Evolutionary conservation across 2,329 filamentous ascomycete genomes (phyloP).

Genomic region (Phialophora verrucosa): DNA sequence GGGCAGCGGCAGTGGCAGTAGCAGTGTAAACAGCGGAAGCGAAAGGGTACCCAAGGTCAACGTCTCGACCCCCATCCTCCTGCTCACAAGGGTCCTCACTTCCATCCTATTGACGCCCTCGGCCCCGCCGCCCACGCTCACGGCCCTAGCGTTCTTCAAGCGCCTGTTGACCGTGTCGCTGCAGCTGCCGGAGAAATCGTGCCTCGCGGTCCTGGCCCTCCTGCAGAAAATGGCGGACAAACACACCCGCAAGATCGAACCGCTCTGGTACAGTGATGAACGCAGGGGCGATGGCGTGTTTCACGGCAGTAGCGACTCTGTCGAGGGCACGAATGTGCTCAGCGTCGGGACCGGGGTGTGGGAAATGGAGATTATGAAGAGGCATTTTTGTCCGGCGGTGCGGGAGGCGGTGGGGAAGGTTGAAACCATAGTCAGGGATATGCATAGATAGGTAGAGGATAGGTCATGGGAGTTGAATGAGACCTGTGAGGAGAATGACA

Average conservation of each 20-base stretch:
- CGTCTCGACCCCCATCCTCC: slow-evolving; percentile 89
- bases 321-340: slow-evolving; percentile 89
- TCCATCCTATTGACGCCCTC: slow-evolving; percentile 76
- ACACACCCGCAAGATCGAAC: slow-evolving; percentile 79
- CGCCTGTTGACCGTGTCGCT: slow-evolving; percentile 81
- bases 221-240: slow-evolving; percentile 78
- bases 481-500: not conserved
- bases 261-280: slow-evolving; percentile 95
- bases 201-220: slow-evolving; percentile 77
- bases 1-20: not conserved
- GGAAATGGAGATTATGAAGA: slow-evolving; percentile 86
- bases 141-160: slow-evolving; percentile 91
- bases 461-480: not conserved
- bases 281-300: slow-evolving; percentile 88
- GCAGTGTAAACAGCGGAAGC: not conserved
- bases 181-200: slow-evolving; percentile 89
- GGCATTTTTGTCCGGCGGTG: slow-evolving; percentile 86
- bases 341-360: slow-evolving; percentile 75
- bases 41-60: slow-evolving; percentile 74
- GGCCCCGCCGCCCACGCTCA: slow-evolving; percentile 73
- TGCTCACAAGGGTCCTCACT: slow-evolving; percentile 84
- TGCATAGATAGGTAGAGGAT: slow-evolving; percentile 28
- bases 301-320: slow-evolving; percentile 71
- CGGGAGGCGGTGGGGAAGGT: slow-evolving; percentile 73
- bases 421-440: slow-evolving; percentile 65